These are phyloP conservation scores for Triticum monococcum DNA, from an alignment of 176 grass and related monocot genomes.

Conservation along the genomic window DNA sequence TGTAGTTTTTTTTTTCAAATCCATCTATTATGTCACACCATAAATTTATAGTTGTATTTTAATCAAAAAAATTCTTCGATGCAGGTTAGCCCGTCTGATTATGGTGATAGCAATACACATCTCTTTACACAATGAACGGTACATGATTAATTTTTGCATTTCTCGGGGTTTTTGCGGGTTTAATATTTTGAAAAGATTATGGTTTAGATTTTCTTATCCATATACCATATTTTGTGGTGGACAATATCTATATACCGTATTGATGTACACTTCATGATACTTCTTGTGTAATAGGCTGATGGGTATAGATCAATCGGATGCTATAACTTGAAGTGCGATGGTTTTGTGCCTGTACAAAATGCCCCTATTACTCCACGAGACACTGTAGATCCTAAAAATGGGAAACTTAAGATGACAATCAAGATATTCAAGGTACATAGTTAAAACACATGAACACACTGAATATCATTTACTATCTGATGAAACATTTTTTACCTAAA, in stretches of 20 bases:
- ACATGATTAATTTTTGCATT: neutral
- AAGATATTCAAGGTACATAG: conserved; percentile 21
- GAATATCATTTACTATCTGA: neutral
- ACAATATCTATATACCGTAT: neutral
- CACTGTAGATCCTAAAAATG: neutral
- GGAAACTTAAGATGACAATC: neutral
- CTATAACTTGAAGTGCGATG: neutral
- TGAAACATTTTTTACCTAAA: too few species aligned
- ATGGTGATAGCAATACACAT: conserved; percentile 22
- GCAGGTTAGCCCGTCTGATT: neutral
- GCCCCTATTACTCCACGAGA: conserved; percentile 14
- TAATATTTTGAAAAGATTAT: neutral
- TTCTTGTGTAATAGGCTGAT: neutral
- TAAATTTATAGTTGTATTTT: neutral
- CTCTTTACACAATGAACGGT: neutral
- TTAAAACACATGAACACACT: neutral
- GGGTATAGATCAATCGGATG: neutral
- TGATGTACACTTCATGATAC: neutral
- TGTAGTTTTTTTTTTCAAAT: neutral
- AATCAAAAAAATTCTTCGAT: neutral
- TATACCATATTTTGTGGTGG: neutral
- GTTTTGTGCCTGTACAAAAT: neutral
- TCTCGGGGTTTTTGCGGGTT: neutral
- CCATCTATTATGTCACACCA: neutral
- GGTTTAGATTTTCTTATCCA: too few species aligned